These are phyloP conservation scores for Syncephalastrum contaminatum DNA, from an alignment of 371 early-diverging fungal genomes.

Conservation along the genomic window DNA sequence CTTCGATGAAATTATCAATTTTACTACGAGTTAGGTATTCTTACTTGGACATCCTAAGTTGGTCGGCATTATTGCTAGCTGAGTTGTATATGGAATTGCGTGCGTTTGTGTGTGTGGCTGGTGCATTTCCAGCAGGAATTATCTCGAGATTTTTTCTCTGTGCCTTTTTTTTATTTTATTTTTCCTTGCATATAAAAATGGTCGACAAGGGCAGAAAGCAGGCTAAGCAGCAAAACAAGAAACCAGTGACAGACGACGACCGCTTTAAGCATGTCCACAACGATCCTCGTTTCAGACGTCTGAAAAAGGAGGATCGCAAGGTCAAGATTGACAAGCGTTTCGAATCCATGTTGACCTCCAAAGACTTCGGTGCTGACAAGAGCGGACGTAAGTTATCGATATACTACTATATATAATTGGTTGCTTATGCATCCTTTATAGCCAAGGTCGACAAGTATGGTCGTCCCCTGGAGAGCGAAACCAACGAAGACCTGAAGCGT, in stretches of 20 bases:
- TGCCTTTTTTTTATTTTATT: too few relatives aligned
- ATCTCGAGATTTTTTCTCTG: too few relatives aligned
- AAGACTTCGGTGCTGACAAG: constrained; percentile 66
- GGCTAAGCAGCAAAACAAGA: constrained; percentile 1
- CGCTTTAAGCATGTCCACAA: constrained; percentile 82
- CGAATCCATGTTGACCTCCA: constrained; percentile 72
- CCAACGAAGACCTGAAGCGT: constrained; percentile 52
- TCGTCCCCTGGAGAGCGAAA: constrained; percentile 52
- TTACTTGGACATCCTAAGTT: too few relatives aligned
- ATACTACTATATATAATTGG: neutral
- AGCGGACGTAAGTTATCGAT: constrained; percentile 39
- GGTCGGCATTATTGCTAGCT: too few relatives aligned
- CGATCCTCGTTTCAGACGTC: constrained; percentile 87
- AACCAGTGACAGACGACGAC: constrained; percentile 63
- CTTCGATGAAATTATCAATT: too few relatives aligned
- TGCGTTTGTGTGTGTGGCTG: too few relatives aligned
- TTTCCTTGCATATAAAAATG: too few relatives aligned
- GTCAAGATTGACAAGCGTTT: constrained; percentile 92
- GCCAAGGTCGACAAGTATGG: constrained; percentile 91
- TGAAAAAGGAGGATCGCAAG: constrained; percentile 80
- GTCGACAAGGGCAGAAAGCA: too few relatives aligned
- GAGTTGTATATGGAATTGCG: too few relatives aligned
- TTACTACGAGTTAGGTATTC: too few relatives aligned
- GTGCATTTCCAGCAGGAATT: too few relatives aligned
- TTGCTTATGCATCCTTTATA: constrained; percentile 15